phyloP scores from a whole-genome alignment of 2,329 filamentous ascomycete genomes.

The Trichoderma sp. region DNA sequence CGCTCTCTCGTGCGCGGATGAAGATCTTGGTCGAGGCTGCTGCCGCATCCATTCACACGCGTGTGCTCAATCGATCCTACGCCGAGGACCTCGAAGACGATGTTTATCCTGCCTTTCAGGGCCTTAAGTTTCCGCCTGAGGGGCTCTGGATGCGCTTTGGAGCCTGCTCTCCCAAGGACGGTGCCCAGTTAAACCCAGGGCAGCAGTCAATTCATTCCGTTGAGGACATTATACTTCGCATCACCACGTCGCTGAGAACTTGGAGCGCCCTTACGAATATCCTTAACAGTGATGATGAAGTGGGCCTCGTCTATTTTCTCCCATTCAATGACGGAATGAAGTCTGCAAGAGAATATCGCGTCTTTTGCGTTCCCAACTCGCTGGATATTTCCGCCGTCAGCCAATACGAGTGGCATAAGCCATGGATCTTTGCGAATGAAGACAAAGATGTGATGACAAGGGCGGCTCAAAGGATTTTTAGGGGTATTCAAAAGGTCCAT shows the following conservation, averaged over 20 bases:
- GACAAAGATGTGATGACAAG: slow-evolving; percentile 18
- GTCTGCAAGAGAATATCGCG: slow-evolving; percentile 39
- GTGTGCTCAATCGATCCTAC: slow-evolving; percentile 30
- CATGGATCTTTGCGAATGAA: slow-evolving; percentile 30
- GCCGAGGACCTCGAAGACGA: slow-evolving; percentile 35
- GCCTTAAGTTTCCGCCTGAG: slow-evolving; percentile 31
- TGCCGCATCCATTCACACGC: slow-evolving; percentile 32
- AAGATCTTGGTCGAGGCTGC: slow-evolving; percentile 32
- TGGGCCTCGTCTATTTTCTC: slow-evolving; percentile 38
- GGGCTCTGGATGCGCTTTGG: slow-evolving; percentile 44
- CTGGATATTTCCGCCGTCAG: slow-evolving; percentile 37
- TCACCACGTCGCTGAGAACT: slow-evolving; percentile 40
- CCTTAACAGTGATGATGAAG: slow-evolving; percentile 20
- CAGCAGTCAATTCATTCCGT: slow-evolving; percentile 29
- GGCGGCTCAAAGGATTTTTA: slow-evolving; percentile 14
- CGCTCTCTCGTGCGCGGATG: slow-evolving; percentile 30
- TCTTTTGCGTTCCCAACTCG: slow-evolving; percentile 40
- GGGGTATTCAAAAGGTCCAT: not conserved
- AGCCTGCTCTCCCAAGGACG: slow-evolving; percentile 45
- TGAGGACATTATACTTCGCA: slow-evolving; percentile 35
- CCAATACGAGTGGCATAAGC: slow-evolving; percentile 41
- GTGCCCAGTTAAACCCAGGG: slow-evolving; percentile 25
- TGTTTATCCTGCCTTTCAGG: slow-evolving; percentile 27
- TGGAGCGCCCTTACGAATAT: slow-evolving; percentile 33
- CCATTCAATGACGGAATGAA: slow-evolving; percentile 42